Conservation (phyloP, 1,139 yeast species). For the Suhomyces atakaporum region DNA sequence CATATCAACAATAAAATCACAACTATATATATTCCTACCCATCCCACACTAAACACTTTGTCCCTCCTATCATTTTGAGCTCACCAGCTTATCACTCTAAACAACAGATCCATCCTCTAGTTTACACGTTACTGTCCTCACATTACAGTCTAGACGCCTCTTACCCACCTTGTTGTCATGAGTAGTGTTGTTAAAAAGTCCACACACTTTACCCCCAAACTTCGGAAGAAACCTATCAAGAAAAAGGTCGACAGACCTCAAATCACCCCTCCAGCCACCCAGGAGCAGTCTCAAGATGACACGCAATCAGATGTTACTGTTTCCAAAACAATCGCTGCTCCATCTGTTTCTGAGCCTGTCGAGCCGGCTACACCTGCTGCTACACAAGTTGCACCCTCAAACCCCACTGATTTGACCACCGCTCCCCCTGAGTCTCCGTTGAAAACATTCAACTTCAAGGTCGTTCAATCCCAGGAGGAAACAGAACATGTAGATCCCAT, state of each 20-base stretch:
- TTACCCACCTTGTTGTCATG: constrained; percentile 26
- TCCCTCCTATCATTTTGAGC: too few relatives aligned
- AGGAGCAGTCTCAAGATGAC: constrained; percentile 10
- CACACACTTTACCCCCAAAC: constrained; percentile 44
- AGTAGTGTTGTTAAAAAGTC: constrained; percentile 52
- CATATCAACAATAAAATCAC: constrained; percentile 1
- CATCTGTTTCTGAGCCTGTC: not conserved
- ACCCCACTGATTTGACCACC: not conserved
- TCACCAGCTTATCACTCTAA: too few relatives aligned
- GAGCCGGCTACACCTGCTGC: constrained; percentile 4
- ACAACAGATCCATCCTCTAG: too few relatives aligned
- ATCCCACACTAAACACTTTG: too few relatives aligned
- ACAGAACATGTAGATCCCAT: constrained; percentile 35
- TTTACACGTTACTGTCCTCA: too few relatives aligned
- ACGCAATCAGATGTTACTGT: constrained; percentile 1
- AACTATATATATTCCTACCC: too few relatives aligned
- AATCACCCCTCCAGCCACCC: constrained; percentile 31
- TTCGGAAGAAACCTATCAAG: constrained; percentile 30
- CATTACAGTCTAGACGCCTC: not conserved
- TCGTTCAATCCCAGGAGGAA: constrained; percentile 6
- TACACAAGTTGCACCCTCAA: constrained; percentile 2
- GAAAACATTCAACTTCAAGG: constrained; percentile 10
- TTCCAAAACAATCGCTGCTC: not conserved
- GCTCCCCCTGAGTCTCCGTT: constrained; percentile 8
- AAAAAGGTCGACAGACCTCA: constrained; percentile 26